Percentiles rank a stretch among this genome's conserved stretches.
Conservation (phyloP, 495 filamentous ascomycete species). For the Penicillium malachiteum region DNA sequence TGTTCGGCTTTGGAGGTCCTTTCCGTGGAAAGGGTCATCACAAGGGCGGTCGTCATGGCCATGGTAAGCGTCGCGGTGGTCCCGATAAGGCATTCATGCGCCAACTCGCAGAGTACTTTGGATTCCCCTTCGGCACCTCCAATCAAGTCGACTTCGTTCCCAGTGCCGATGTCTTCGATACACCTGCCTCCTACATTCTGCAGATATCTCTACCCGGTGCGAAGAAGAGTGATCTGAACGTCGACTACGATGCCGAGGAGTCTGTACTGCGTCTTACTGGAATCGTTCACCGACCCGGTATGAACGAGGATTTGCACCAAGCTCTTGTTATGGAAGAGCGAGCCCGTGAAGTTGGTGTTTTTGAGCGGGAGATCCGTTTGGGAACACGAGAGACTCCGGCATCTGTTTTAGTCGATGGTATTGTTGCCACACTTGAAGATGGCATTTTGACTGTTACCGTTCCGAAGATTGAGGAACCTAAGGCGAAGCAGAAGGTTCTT, state of each 20-base stretch:
- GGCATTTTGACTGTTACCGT: slow-evolving; percentile 66
- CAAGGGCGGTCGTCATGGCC: slow-evolving; percentile 15
- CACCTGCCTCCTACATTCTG: slow-evolving; percentile 58
- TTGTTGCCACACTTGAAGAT: slow-evolving; percentile 71
- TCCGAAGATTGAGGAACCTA: slow-evolving; percentile 57
- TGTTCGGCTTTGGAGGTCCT: slow-evolving; percentile 4
- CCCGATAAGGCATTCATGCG: slow-evolving; percentile 30
- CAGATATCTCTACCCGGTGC: slow-evolving; percentile 76
- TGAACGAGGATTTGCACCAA: slow-evolving; percentile 68
- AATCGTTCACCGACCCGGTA: slow-evolving; percentile 65
- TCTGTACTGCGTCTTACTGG: slow-evolving; percentile 64
- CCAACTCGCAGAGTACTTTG: slow-evolving; percentile 37
- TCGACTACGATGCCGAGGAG: slow-evolving; percentile 71
- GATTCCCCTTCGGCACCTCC: slow-evolving; percentile 18
- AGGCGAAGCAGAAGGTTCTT: slow-evolving; percentile 26
- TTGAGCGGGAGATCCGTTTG: slow-evolving; percentile 67
- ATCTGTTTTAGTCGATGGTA: slow-evolving; percentile 60
- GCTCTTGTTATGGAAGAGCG: slow-evolving; percentile 64
- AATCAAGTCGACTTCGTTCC: slow-evolving; percentile 56
- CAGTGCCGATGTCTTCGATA: slow-evolving; percentile 70
- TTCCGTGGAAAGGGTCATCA: slow-evolving; percentile 1
- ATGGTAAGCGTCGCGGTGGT: slow-evolving; percentile 13
- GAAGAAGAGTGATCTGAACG: slow-evolving; percentile 71
- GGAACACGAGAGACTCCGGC: slow-evolving; percentile 55
- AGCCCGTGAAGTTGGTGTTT: slow-evolving; percentile 60